phyloP scores from a whole-genome alignment of 164 flowering plant genomes.

The Santalum album region DNA sequence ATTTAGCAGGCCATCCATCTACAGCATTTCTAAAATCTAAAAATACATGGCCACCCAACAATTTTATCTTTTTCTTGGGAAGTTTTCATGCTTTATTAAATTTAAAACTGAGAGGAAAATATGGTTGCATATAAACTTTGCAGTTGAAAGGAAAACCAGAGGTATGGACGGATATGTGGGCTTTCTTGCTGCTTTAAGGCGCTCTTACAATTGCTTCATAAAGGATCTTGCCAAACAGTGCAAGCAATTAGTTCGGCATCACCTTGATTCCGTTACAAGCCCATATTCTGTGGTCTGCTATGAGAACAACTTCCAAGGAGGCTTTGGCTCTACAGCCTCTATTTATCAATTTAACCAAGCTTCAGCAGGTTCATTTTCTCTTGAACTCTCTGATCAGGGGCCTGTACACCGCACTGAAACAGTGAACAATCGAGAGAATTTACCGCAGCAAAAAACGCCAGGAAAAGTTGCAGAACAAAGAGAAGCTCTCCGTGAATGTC shows the following conservation, averaged over 20 bases:
- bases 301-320: slow-evolving; percentile 41
- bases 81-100: background rate
- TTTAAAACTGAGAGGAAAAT: background rate
- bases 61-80: background rate
- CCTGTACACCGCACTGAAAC: slow-evolving; percentile 22
- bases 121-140: slow-evolving; percentile 4
- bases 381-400: slow-evolving; percentile 59
- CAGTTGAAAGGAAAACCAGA: slow-evolving; percentile 51
- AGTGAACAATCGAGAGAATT: slow-evolving; percentile 50
- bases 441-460: slow-evolving; percentile 58
- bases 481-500: slow-evolving; percentile 62
- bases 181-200: slow-evolving; percentile 82
- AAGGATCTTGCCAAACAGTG: slow-evolving; percentile 75
- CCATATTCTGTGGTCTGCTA: slow-evolving; percentile 87
- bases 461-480: slow-evolving; percentile 52
- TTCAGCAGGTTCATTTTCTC: slow-evolving; percentile 35
- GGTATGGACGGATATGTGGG: slow-evolving; percentile 93
- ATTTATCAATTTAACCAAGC: slow-evolving; percentile 29
- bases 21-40: too few relatives aligned
- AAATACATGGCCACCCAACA: background rate
- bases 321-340: slow-evolving; percentile 29
- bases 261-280: slow-evolving; percentile 95
- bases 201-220: slow-evolving; percentile 62
- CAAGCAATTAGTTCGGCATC: slow-evolving; percentile 85
- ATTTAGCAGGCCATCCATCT: too few relatives aligned